Evolutionary conservation across 2,329 filamentous ascomycete species (phyloP), one percentile per base, ranked within the genome.

Genomic region (Emydomyces testavorans): DNA sequence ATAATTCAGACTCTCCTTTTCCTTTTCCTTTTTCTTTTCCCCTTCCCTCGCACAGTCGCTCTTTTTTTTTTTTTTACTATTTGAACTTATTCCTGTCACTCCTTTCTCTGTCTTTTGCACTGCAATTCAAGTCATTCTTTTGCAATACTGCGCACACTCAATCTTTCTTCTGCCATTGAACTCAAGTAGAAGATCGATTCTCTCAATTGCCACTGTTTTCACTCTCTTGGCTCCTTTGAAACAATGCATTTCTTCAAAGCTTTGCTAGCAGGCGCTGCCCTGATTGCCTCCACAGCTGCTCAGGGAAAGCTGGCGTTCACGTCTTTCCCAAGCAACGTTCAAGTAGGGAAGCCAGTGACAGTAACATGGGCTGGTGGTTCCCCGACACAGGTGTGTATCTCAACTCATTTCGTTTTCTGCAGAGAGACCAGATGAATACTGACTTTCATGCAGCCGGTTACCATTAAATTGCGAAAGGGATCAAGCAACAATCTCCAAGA

Each of bases 381-480:
- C 50, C 23, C 42, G 21, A 36, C 15, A 32, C 42, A 52, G 47
- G 64, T 67, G 60, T 48, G 52, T 49, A 39, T 47, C 11, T 31
- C 4, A 11, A 7, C 20, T 38, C 47, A 26, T 36, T 16, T 4
- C 4, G 31, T n/a, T 24, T 35, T 2, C 15, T 39, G 13, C 21
- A 16, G 11, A 36, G 29, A 1, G 4, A 41, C 38, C 10, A 10
- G 2, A 16, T 18, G 3, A 11, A 26, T 40, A 45, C 55, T 62
- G 46, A 58, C 28, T n/a, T 13, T 38, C 39, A 15, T 26, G 5
- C 50, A 72, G 64, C 69, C 73, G 5, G 73, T 75, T 31, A 78
- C 72, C 34, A 72, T 82, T 55, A 71, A 70, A 47, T 69, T 82
- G 36, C 70, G 74, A 54, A 69, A 76, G 62, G 78, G 78, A 38